Evolutionary conservation across 768 basidiomycete species (phyloP), one percentile per base, ranked within the genome.

Genomic region (Boletellus emodensis): DNA sequence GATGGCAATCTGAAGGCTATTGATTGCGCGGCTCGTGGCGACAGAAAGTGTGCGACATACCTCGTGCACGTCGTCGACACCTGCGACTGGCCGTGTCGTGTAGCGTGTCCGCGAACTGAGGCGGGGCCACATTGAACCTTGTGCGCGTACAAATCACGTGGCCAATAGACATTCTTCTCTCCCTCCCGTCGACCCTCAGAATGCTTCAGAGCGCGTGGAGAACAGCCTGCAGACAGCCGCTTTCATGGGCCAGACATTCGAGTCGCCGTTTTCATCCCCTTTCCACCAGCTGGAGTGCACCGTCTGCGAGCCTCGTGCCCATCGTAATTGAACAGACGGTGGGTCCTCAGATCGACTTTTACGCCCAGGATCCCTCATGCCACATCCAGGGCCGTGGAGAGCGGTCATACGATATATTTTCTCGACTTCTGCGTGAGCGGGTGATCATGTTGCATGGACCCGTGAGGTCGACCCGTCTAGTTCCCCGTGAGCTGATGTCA

Each of bases 391-490:
- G 87, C 40, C 79, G 90, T 61, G 90, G 90, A 12, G 91, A 92
- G 69, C 78, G 90, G 34, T 90, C 89, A 24, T 95, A 96, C 72
- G 94, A 97, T 64, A 96, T 98, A 49, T 98, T 93, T 71, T 97
- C 94, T 34, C 82, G 95, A 18, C 77, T 98, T 43, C 76, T 98
- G 35, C 77, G 91, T 55, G 95, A 98, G 65, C 81, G 95, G 44
- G 94, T 97, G 33, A 90, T 98, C 59, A 96, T 97, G 85, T 77
- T 97, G 34, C 88, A 90, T 61, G 94, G 94, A 17, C 87, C 93
- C 14, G 94, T 94, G 63, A 60, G 84, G 75, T 41, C 35, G 51
- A 56, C 45, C 44, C 39, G 35, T 50, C 49, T 49, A 45, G 39
- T 12, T 48, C 17, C 35, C 52, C 32, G 39, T 38, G 46, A 40